Percentiles rank a stretch among this genome's conserved stretches.
Conservation (phyloP, 2,329 filamentous ascomycete genomes). For the Diaporthe sp. region DNA sequence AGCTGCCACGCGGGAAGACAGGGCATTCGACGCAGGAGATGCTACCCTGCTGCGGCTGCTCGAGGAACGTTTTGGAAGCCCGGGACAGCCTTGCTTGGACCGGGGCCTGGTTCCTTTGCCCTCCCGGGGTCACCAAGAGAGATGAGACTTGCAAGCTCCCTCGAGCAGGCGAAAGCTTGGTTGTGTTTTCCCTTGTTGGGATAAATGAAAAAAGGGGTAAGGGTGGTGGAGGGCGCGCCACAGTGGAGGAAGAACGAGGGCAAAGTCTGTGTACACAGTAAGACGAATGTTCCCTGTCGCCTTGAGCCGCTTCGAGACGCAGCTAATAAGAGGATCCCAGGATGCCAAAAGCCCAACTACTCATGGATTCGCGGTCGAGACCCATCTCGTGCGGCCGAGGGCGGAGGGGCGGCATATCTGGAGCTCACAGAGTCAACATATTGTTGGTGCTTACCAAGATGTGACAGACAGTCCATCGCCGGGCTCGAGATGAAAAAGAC, state of each 20-base stretch:
- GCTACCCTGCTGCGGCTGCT: slow-evolving; percentile 24
- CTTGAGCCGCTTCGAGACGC: slow-evolving; percentile 9
- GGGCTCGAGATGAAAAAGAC: not conserved
- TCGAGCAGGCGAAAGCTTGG: slow-evolving; percentile 25
- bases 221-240: slow-evolving; percentile 19
- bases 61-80: slow-evolving; percentile 21
- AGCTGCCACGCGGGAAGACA: slow-evolving; percentile 19
- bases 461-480: not conserved
- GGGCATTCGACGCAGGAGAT: slow-evolving; percentile 9
- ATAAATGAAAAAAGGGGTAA: slow-evolving; percentile 28
- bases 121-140: not conserved
- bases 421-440: not conserved
- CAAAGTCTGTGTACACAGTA: slow-evolving; percentile 4
- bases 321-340: slow-evolving; percentile 8
- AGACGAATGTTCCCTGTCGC: slow-evolving; percentile 19
- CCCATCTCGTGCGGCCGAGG: slow-evolving; percentile 9
- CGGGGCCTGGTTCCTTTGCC: slow-evolving; percentile 14
- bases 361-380: not conserved
- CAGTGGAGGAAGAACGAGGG: slow-evolving; percentile 11
- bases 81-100: slow-evolving; percentile 19
- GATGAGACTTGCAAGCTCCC: slow-evolving; percentile 4
- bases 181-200: slow-evolving; percentile 17
- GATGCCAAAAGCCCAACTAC: not conserved
- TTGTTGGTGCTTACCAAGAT: slow-evolving; percentile 6
- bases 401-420: not conserved